Conservation (phyloP, 129 eudicot species). For the Silybum marianum region DNA sequence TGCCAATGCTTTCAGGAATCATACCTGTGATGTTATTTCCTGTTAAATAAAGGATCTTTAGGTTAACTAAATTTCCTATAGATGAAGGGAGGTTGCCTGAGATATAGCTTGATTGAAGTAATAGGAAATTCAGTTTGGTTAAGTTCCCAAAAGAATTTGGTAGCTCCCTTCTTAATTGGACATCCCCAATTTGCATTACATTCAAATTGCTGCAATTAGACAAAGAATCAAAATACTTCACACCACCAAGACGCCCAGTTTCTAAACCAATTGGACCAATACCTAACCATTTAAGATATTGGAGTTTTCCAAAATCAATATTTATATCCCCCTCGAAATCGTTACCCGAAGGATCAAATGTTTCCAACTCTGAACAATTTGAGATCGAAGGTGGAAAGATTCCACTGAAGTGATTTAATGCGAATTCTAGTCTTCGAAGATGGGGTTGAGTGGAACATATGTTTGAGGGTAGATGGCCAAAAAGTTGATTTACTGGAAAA, state of each 20-base stretch:
- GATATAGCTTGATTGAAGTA: neutral
- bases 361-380: constrained; percentile 14
- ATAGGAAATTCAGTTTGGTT: neutral
- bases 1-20: constrained; percentile 27
- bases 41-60: neutral
- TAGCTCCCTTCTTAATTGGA: constrained; percentile 27
- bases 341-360: neutral
- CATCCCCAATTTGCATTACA: neutral
- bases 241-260: constrained; percentile 15
- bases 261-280: constrained; percentile 14
- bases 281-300: neutral
- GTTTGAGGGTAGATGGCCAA: constrained; percentile 25
- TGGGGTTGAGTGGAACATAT: constrained; percentile 31
- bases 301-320: neutral
- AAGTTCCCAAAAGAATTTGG: constrained; percentile 25
- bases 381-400: constrained; percentile 33
- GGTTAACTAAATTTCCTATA: constrained; percentile 21
- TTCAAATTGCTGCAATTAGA: constrained; percentile 32
- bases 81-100: neutral
- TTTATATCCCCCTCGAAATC: constrained; percentile 26
- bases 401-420: constrained; percentile 28
- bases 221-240: constrained; percentile 18
- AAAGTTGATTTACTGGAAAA: constrained; percentile 19
- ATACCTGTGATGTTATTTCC: constrained; percentile 25
- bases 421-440: neutral